These are phyloP conservation scores for Quercus agrifolia DNA, from an alignment of 306 rosid species.

Conservation along the genomic window DNA sequence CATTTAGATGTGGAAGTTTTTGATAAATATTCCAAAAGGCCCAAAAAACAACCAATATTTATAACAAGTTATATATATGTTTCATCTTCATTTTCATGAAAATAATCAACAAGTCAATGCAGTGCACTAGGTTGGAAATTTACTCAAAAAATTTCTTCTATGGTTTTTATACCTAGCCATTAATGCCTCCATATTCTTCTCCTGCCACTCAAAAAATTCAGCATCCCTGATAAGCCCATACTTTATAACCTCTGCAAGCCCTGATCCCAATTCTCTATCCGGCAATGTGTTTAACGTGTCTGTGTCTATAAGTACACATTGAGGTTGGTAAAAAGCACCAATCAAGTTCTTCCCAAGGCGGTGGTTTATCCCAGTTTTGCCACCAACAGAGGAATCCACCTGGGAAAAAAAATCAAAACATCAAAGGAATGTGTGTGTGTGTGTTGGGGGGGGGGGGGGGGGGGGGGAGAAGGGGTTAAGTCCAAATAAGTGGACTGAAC, in stretches of 20 bases:
- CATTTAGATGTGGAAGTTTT: background rate
- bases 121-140: background rate
- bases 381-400: conserved; percentile 99
- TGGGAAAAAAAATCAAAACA: conserved; percentile 4
- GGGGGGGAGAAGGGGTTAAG: background rate
- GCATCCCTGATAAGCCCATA: conserved; percentile 93
- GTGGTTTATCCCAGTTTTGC: conserved; percentile 95
- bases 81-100: conserved; percentile 14
- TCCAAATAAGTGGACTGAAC: background rate
- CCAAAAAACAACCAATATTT: background rate
- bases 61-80: conserved; percentile 3
- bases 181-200: conserved; percentile 72
- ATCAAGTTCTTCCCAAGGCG: conserved; percentile 90
- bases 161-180: conserved; percentile 58
- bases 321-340: conserved; percentile 96
- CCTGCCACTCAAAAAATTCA: conserved; percentile 92
- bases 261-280: conserved; percentile 87
- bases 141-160: background rate
- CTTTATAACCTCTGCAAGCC: conserved; percentile 90
- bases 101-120: conserved; percentile 1
- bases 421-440: background rate
- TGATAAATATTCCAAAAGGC: background rate
- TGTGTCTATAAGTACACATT: conserved; percentile 88
- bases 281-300: conserved; percentile 78
- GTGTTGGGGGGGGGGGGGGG: too few species aligned